Percentiles rank a stretch among this genome's conserved stretches.
phyloP scores from a whole-genome alignment of 768 basidiomycete species.

The Aureoboletus auriporus region DNA sequence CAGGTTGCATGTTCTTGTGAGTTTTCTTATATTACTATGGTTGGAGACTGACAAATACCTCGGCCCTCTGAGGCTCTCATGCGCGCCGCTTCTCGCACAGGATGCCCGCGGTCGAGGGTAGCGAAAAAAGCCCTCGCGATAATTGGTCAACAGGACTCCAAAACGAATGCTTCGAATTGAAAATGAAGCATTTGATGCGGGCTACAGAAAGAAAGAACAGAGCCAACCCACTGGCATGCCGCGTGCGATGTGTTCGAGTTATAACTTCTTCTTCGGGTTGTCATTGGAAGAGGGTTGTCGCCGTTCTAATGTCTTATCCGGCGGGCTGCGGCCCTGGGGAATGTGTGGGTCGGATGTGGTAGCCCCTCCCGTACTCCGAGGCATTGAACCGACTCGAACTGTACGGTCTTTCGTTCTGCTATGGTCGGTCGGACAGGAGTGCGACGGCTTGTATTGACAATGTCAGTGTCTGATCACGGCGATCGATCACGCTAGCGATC shows the following conservation, averaged over 20 bases:
- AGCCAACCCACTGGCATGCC: conserved; percentile 18
- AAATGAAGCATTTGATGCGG: conserved; percentile 23
- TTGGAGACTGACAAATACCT: conserved; percentile 10
- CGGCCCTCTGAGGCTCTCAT: conserved; percentile 11
- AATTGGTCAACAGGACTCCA: conserved; percentile 16
- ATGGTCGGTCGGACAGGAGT: conserved; percentile 1
- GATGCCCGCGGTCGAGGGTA: conserved; percentile 29
- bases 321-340: conserved; percentile 23
- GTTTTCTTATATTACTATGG: too few relatives aligned
- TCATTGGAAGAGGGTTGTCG: conserved; percentile 8
- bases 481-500: conserved; percentile 29
- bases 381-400: not conserved
- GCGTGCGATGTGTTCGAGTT: conserved; percentile 12
- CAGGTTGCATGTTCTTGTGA: conserved; percentile 9
- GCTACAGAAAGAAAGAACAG: not conserved
- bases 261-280: not conserved
- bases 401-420: not conserved
- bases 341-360: conserved; percentile 15
- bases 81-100: conserved; percentile 25
- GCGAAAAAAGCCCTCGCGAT: not conserved
- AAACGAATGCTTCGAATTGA: conserved; percentile 28
- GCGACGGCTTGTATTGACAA: conserved; percentile 11
- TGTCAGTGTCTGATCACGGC: conserved; percentile 28
- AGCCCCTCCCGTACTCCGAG: conserved; percentile 16
- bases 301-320: conserved; percentile 15